A percentile compares a stretch with the other conserved stretches of the same genome.
Evolutionary conservation across 2,329 filamentous ascomycete species (phyloP).

Genomic region (Diaporthe aspalathi): DNA sequence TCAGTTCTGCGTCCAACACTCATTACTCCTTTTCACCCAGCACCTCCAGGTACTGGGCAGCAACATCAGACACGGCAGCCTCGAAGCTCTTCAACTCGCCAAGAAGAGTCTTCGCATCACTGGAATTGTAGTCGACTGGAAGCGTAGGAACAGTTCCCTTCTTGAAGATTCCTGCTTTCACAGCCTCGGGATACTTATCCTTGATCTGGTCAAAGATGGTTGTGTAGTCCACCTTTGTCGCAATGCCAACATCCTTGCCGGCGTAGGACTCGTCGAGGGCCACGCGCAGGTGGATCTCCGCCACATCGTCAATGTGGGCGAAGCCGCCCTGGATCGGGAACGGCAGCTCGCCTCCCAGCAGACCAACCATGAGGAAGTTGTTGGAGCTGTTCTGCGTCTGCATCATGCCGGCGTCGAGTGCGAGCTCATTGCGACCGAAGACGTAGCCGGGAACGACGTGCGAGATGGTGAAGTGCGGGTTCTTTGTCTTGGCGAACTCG

Average conservation of each 20-base stretch:
- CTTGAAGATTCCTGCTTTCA: conserved; percentile 44
- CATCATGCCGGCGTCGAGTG: conserved; percentile 43
- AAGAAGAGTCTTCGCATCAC: conserved; percentile 21
- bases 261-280: conserved; percentile 39
- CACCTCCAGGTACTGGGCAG: conserved; percentile 29
- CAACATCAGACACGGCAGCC: conserved; percentile 23
- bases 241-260: conserved; percentile 41
- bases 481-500: no score
- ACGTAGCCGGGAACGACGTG: no score
- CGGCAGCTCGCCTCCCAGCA: conserved; percentile 42
- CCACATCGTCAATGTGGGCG: conserved; percentile 44
- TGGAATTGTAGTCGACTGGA: conserved; percentile 30
- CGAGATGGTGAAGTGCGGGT: no score
- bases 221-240: conserved; percentile 41
- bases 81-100: conserved; percentile 32
- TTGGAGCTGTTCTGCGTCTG: conserved; percentile 45
- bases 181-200: conserved; percentile 43
- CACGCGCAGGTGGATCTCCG: conserved; percentile 42
- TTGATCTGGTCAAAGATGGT: conserved; percentile 42
- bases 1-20: background rate
- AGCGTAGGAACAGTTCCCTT: conserved; percentile 39
- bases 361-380: conserved; percentile 42
- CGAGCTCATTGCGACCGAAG: conserved; percentile 46
- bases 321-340: conserved; percentile 36
- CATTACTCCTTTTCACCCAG: conserved; percentile 8